A percentile compares a stretch with the other conserved stretches of the same genome.
phyloP scores from a whole-genome alignment of 495 filamentous ascomycete species.

The Annulohypoxylon moriforme region DNA sequence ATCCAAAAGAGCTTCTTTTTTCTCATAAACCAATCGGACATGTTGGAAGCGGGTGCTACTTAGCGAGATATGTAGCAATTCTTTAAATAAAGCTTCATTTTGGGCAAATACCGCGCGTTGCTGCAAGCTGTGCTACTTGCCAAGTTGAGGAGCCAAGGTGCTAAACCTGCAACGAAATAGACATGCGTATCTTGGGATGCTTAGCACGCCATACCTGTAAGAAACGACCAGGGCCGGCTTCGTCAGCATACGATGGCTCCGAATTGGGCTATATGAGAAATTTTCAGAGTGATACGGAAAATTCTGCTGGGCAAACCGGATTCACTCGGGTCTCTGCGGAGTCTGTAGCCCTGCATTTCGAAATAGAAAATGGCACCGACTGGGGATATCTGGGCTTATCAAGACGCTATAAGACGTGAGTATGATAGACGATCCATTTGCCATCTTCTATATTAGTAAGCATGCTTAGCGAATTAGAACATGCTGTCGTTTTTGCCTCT shows the following conservation, averaged over 20 bases:
- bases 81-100: background rate
- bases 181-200: background rate
- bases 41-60: background rate
- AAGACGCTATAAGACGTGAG: slow-evolving; percentile 16
- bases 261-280: background rate
- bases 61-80: background rate
- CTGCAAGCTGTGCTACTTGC: slow-evolving; percentile 3
- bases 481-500: background rate
- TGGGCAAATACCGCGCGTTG: background rate
- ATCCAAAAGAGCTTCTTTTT: slow-evolving; percentile 1
- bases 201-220: slow-evolving; percentile 1
- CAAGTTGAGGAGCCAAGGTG: slow-evolving; percentile 35
- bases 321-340: background rate
- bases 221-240: background rate
- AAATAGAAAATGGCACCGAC: slow-evolving; percentile 1
- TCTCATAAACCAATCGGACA: background rate
- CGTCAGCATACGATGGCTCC: background rate
- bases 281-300: background rate
- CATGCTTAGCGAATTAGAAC: slow-evolving; percentile 11
- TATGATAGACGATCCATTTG: slow-evolving; percentile 18
- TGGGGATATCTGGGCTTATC: slow-evolving; percentile 28
- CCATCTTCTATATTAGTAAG: slow-evolving; percentile 26
- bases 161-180: slow-evolving; percentile 22
- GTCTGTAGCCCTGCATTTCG: background rate
- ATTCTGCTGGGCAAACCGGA: slow-evolving; percentile 8